phyloP scores from a whole-genome alignment of 1,139 yeast genomes.

The Candida gigantensis region DNA sequence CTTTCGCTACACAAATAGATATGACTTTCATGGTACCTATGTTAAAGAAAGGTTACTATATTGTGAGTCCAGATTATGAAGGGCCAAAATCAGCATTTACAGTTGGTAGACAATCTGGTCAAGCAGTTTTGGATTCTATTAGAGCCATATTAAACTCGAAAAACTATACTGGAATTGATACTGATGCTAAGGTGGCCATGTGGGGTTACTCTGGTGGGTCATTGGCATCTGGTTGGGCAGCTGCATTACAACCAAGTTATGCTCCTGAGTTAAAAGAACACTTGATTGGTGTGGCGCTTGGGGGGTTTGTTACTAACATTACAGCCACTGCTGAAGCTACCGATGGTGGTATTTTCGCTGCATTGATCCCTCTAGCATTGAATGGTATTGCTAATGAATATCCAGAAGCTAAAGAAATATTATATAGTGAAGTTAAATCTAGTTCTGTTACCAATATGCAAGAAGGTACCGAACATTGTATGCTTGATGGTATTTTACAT shows the following conservation, averaged over 20 bases:
- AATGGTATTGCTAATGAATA: constrained; percentile 30
- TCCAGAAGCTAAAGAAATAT: constrained; percentile 16
- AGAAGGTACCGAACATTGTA: constrained; percentile 7
- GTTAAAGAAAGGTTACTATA: constrained; percentile 27
- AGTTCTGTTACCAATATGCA: constrained; percentile 2
- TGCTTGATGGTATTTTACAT: constrained; percentile 3
- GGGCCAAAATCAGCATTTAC: constrained; percentile 22
- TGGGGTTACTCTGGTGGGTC: constrained; percentile 36
- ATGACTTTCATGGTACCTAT: constrained; percentile 22
- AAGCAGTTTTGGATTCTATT: constrained; percentile 25
- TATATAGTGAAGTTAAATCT: constrained; percentile 4
- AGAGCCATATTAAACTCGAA: constrained; percentile 22
- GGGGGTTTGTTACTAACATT: constrained; percentile 33
- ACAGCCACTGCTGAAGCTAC: constrained; percentile 25
- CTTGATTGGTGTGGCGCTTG: constrained; percentile 33
- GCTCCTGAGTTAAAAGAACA: constrained; percentile 32
- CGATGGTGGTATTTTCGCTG: constrained; percentile 29
- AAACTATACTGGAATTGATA: constrained; percentile 22
- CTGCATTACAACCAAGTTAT: constrained; percentile 30
- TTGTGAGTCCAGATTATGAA: constrained; percentile 30
- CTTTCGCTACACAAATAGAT: constrained; percentile 20
- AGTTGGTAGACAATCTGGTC: constrained; percentile 26
- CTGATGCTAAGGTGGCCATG: constrained; percentile 22
- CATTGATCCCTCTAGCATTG: constrained; percentile 27
- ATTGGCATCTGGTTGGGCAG: constrained; percentile 31